Evolutionary conservation across 2,329 filamentous ascomycete species (phyloP).

Genomic region (Alternaria sp.): DNA sequence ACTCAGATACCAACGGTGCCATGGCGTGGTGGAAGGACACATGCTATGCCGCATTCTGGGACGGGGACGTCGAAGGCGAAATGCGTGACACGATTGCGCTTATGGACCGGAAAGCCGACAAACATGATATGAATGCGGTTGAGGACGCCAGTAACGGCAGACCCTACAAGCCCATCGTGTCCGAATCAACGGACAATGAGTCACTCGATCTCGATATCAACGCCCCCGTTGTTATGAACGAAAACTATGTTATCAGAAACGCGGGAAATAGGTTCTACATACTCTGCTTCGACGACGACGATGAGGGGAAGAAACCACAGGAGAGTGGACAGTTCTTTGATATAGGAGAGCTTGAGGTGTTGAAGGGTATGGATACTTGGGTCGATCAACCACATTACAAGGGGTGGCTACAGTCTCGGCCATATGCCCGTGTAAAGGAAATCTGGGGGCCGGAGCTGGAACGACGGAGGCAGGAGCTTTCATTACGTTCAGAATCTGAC

Average conservation of each 20-base stretch:
- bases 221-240: neutral
- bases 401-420: neutral
- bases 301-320: neutral
- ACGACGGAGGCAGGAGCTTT: neutral
- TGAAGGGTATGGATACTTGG: neutral
- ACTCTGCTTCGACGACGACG: slow-evolving; percentile 12
- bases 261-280: neutral
- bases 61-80: neutral
- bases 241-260: slow-evolving; percentile 11
- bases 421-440: neutral
- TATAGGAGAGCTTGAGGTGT: neutral
- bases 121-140: neutral
- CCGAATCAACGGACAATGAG: neutral
- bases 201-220: neutral
- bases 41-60: slow-evolving; percentile 1
- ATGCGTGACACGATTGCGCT: neutral
- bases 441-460: neutral
- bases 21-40: slow-evolving; percentile 26
- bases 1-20: neutral
- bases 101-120: neutral
- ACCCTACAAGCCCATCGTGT: neutral
- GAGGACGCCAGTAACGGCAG: neutral
- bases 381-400: neutral
- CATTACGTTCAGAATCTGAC: neutral
- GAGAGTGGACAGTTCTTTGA: slow-evolving; percentile 6